phyloP scores from a whole-genome alignment of 768 basidiomycete species.

The Tylopilus cervinicoccineus region DNA sequence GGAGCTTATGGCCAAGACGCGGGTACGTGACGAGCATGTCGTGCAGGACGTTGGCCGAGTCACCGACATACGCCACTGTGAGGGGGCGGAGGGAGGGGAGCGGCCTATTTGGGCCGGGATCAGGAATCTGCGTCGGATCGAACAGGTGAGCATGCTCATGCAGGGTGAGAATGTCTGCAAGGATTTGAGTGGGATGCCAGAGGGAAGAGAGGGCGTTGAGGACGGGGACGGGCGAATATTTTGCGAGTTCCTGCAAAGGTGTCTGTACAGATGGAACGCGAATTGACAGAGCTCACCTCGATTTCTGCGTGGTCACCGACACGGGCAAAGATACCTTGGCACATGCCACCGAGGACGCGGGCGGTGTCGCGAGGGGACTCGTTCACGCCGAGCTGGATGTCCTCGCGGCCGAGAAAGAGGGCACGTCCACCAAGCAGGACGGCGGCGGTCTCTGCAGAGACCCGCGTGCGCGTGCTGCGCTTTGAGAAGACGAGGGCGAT shows the following conservation, averaged over 20 bases:
- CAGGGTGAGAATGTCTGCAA: conserved; percentile 90
- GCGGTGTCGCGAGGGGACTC: conserved; percentile 83
- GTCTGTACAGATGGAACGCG: neutral
- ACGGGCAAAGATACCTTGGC: conserved; percentile 94
- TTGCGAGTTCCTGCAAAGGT: conserved; percentile 72
- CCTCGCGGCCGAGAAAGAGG: conserved; percentile 83
- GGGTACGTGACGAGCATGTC: conserved; percentile 97
- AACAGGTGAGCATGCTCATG: conserved; percentile 70
- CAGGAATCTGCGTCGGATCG: conserved; percentile 21
- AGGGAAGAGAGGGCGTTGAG: conserved; percentile 93
- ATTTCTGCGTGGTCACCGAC: conserved; percentile 92
- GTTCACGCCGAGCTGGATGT: conserved; percentile 96
- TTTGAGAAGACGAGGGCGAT: conserved; percentile 92
- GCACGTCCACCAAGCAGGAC: conserved; percentile 81
- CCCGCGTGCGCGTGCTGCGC: conserved; percentile 86
- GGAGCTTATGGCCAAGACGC: conserved; percentile 81
- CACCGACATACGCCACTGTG: conserved; percentile 91
- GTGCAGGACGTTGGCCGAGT: conserved; percentile 92
- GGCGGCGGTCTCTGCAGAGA: conserved; percentile 83
- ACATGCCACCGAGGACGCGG: conserved; percentile 90
- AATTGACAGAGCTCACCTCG: conserved; percentile 57
- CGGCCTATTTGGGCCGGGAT: conserved; percentile 19
- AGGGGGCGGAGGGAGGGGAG: conserved; percentile 66
- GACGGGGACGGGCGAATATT: conserved; percentile 89
- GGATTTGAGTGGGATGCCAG: conserved; percentile 95